Evolutionary conservation across 495 filamentous ascomycete genomes (phyloP).

Genomic region (Neurospora sp.): DNA sequence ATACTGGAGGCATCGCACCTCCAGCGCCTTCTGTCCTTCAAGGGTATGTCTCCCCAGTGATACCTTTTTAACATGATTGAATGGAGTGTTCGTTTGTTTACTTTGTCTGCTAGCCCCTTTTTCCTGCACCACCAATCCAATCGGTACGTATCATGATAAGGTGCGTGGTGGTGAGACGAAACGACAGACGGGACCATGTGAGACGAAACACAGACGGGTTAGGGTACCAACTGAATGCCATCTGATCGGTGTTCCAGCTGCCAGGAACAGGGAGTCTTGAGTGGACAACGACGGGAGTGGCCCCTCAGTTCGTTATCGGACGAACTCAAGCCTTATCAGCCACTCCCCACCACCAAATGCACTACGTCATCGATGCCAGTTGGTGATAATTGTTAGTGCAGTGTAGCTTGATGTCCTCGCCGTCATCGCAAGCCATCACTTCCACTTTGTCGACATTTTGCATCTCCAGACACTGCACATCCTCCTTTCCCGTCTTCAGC

Average conservation of each 20-base stretch:
- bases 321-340: neutral
- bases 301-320: neutral
- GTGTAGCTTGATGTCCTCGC: neutral
- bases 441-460: neutral
- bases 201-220: neutral
- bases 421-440: neutral
- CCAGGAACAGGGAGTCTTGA: neutral
- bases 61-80: neutral
- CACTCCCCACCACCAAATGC: neutral
- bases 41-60: neutral
- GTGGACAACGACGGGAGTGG: neutral
- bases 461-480: neutral
- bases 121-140: neutral
- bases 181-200: neutral
- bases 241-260: neutral
- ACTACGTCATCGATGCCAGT: neutral
- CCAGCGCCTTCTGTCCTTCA: neutral
- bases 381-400: neutral
- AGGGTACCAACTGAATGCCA: neutral
- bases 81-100: neutral
- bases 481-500: neutral
- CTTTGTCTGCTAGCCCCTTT: neutral
- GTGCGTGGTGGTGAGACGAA: neutral
- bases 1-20: no score
- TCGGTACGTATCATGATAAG: neutral